phyloP scores from a whole-genome alignment of 371 early-diverging fungal species.

The Parasitella parasitica region DNA sequence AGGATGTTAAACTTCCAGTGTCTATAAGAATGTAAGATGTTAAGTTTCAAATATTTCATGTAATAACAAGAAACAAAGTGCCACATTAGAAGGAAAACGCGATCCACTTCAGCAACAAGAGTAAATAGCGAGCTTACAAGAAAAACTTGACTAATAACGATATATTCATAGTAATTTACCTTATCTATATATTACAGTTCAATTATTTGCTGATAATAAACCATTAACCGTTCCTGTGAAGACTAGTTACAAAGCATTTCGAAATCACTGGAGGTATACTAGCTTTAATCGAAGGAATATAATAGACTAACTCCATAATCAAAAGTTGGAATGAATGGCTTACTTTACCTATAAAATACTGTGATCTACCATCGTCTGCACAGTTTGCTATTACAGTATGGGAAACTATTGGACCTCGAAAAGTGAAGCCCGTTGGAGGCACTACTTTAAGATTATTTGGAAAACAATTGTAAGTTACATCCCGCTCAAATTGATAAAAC shows the following conservation, averaged over 20 bases:
- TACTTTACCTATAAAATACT: slow-evolving; percentile 80
- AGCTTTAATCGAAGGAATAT: neutral
- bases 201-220: slow-evolving; percentile 78
- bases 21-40: slow-evolving; percentile 65
- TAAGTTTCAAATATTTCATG: neutral
- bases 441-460: slow-evolving; percentile 80
- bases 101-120: neutral
- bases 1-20: slow-evolving; percentile 64
- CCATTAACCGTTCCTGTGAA: slow-evolving; percentile 70
- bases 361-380: slow-evolving; percentile 78
- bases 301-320: neutral
- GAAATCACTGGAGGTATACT: slow-evolving; percentile 49
- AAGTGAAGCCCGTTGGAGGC: slow-evolving; percentile 72
- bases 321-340: slow-evolving; percentile 91
- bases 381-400: slow-evolving; percentile 79
- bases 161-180: slow-evolving; percentile 29
- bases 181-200: slow-evolving; percentile 73
- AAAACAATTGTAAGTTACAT: slow-evolving; percentile 60
- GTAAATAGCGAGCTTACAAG: neutral
- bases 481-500: neutral
- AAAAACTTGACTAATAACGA: neutral
- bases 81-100: slow-evolving; percentile 42
- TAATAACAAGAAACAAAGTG: slow-evolving; percentile 15
- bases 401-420: slow-evolving; percentile 77
- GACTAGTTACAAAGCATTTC: slow-evolving; percentile 67